Evolutionary conservation across 345 rosid genomes (phyloP), one percentile per base, ranked within the genome.

Genomic region (Aquilaria sinensis): DNA sequence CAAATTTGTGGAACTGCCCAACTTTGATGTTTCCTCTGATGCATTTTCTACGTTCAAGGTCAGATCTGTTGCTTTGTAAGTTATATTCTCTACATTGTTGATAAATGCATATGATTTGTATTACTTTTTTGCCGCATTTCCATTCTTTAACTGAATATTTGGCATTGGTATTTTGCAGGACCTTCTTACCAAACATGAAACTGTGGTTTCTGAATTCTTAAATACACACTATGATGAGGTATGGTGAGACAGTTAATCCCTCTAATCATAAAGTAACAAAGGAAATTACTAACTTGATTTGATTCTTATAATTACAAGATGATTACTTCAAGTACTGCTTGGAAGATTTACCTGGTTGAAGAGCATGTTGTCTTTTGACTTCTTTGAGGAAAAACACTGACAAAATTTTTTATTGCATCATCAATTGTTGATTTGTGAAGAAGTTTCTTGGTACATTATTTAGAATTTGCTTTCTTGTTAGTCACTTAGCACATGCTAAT

Each of bases 21-120:
- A 71, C 75, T 90, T 87, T 73, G 97, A 90, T 65, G 86, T 87
- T 72, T 83, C 97, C 62, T 90, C 96, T 75, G 97, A 90, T 85
- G 92, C 97, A 60, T 87, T 90, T 77, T 85, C 89, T 58, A 90
- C 96, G 65, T 90, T 90, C 72, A 90, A 90, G 92, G 95, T 87
- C 76, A 79, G 80, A 67, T 33, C 51, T 56, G 23, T n/a, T 33
- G 57, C 53, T 68, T 54, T 46, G 50, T 51, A 57, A 57, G 37
- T 64, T 52, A 23, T 65, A 56, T 8, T 10, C 32, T 63, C 60
- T 37, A 37, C 7, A 37, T 37, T 9, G 7, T 37, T 37, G 43
- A 37, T 23, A 23, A 23, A 23, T 37, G 5, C 43, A 3, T 7
- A 5, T 37, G 43, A 37, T 31, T 58, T 62, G 32, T 64, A 37